These are phyloP conservation scores for Nothophaeocryptopus gaeumannii DNA, from an alignment of 2,329 filamentous ascomycete genomes.

Conservation along the genomic window DNA sequence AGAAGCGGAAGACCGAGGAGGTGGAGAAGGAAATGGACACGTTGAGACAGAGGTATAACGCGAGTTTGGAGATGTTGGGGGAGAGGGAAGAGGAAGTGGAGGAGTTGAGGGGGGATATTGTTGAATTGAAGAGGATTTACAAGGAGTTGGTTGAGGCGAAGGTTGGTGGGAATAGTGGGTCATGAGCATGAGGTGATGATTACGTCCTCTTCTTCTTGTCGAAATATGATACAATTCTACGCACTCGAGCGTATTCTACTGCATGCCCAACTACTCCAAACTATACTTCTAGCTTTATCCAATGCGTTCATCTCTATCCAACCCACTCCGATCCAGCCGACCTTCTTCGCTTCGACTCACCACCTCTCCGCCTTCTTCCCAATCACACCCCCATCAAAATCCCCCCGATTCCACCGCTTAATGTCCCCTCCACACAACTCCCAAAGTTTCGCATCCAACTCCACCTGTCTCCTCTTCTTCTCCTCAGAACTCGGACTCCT, in stretches of 20 bases:
- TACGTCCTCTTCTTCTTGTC: no score
- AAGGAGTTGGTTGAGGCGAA: constrained; percentile 74
- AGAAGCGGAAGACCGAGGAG: constrained; percentile 61
- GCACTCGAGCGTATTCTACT: no score
- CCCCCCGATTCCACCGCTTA: constrained; percentile 35
- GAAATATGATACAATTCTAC: no score
- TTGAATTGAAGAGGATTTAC: constrained; percentile 95
- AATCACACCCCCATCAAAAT: constrained; percentile 33
- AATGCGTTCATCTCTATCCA: not conserved
- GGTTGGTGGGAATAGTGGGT: constrained; percentile 16
- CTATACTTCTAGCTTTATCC: not conserved
- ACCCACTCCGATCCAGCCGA: not conserved
- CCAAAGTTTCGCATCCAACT: constrained; percentile 32
- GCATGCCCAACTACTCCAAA: not conserved
- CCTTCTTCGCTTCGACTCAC: constrained; percentile 14
- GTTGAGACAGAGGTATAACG: constrained; percentile 77
- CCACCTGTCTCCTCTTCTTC: constrained; percentile 16
- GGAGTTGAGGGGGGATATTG: constrained; percentile 82
- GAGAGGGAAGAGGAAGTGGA: constrained; percentile 96
- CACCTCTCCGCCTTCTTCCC: constrained; percentile 32
- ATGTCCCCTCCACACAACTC: constrained; percentile 33
- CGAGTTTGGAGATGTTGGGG: constrained; percentile 87
- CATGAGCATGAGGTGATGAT: not conserved
- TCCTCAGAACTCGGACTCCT: constrained; percentile 1
- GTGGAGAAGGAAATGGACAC: constrained; percentile 67